A percentile compares a stretch with the other conserved stretches of the same genome.
These are phyloP conservation scores for Fabrea salina DNA, from an alignment of 169 alveolate species.

Conservation along the genomic window DNA sequence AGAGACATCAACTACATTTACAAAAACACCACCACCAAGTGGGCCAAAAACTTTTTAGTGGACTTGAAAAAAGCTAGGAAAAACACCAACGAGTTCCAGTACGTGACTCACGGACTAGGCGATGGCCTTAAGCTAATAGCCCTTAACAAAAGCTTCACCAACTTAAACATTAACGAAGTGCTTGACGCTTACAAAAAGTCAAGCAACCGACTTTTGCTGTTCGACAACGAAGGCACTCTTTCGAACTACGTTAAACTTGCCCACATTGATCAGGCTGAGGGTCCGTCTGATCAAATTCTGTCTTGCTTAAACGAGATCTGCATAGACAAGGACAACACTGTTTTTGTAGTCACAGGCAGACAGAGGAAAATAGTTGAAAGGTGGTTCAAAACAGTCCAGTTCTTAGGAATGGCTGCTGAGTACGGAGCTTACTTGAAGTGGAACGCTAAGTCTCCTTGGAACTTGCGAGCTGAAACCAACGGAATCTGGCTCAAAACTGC, in stretches of 20 bases:
- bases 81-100: constrained; percentile 3
- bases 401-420: constrained; percentile 28
- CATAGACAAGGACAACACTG: constrained; percentile 21
- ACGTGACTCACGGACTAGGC: constrained; percentile 6
- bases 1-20: background rate
- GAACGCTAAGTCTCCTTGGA: background rate
- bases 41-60: background rate
- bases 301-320: background rate
- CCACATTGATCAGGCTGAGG: background rate
- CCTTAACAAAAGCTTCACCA: background rate
- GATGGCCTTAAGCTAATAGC: constrained; percentile 14
- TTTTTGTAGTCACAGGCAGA: constrained; percentile 25
- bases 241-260: background rate
- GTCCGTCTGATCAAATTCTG: background rate
- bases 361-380: background rate
- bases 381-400: constrained; percentile 12
- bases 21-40: background rate
- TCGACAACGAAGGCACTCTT: constrained; percentile 27
- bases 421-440: background rate
- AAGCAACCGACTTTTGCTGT: background rate
- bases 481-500: background rate
- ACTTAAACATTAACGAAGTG: background rate
- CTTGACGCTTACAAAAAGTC: constrained; percentile 17
- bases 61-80: background rate
- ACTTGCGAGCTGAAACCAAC: background rate